These are phyloP conservation scores for Microstegium vimineum DNA, from an alignment of 176 grass and related monocot species.

Conservation along the genomic window DNA sequence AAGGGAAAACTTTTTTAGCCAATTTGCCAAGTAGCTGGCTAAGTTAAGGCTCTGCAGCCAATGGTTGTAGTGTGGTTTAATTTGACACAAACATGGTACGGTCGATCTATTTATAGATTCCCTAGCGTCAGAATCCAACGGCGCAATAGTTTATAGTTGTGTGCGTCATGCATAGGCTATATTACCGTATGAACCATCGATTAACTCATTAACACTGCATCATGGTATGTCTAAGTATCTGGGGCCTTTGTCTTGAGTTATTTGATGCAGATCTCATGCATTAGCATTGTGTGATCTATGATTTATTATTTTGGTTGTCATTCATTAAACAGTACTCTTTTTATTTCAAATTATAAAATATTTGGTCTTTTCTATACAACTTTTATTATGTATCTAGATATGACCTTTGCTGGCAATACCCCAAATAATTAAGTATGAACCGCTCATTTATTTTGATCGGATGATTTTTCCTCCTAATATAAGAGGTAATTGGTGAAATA, in stretches of 20 bases:
- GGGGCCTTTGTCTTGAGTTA: neutral
- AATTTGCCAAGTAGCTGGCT: conserved; percentile 33
- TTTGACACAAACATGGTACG: conserved; percentile 21
- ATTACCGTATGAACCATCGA: neutral
- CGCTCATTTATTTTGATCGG: too few species aligned
- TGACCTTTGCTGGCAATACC: too few species aligned
- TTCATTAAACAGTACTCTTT: neutral
- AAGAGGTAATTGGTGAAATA: too few species aligned
- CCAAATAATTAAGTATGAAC: too few species aligned
- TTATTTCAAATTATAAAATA: too few species aligned
- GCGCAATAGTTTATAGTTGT: neutral
- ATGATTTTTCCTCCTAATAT: too few species aligned
- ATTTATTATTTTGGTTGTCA: neutral
- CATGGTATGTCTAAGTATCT: neutral
- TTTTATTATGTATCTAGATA: too few species aligned
- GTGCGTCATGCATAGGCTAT: neutral
- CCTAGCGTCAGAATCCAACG: neutral
- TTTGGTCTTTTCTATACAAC: too few species aligned
- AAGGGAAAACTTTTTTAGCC: neutral
- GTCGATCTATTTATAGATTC: neutral
- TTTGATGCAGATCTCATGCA: neutral
- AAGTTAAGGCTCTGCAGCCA: conserved; percentile 5
- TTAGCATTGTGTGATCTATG: neutral
- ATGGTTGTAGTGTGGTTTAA: neutral
- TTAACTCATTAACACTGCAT: neutral